Evolutionary conservation across 2,329 filamentous ascomycete species (phyloP), one percentile per base, ranked within the genome.

Genomic region (Alternaria angustiovoidea): DNA sequence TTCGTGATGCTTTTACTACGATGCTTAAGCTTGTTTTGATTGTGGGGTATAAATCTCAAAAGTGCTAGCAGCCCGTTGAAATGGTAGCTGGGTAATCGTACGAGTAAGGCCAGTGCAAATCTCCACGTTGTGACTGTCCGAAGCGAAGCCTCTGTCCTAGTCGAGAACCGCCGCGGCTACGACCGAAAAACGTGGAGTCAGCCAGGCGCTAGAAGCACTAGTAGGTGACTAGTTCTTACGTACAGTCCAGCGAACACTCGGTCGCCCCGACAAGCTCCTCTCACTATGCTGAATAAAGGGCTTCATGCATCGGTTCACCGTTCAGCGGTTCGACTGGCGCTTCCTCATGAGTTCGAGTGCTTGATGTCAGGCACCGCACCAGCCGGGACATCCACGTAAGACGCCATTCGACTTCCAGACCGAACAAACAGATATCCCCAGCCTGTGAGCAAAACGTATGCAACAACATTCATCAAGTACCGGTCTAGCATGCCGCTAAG

Each of bases 171-270:
- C 46, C 46, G 20, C 46, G 32, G 32, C 46, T 49, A 8, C 46
- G 22, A 49, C 46, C 46, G 20, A 49, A 38, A 36, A 36, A 26
- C 46, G 46, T 38, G 46, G 46, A 49, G 46, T 49, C 46, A 49
- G 30, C 7, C 20, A 38, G 20, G 46, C 46, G 32, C 46, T 49
- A 49, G 11, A 34, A 14, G n/a, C 30, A 9, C 46, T 36, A 34
- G 46, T 36, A 22, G 22, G 20, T 26, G 34, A 20, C 32, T 38
- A 22, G 32, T 22, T n/a, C 32, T 26, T 12, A 38, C 16, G 18
- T 16, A 36, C 16, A 20, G 9, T 49, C 16, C 46, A 49, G 30
- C 32, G 46, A 24, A 22, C 38, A 22, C 32, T 48, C 46, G 46
- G 46, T 14, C 46, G 18, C 46, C 18, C 46, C 46, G 46, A 48